Conservation (phyloP, 768 basidiomycete species). For the Boletus tylopilopsis region DNA sequence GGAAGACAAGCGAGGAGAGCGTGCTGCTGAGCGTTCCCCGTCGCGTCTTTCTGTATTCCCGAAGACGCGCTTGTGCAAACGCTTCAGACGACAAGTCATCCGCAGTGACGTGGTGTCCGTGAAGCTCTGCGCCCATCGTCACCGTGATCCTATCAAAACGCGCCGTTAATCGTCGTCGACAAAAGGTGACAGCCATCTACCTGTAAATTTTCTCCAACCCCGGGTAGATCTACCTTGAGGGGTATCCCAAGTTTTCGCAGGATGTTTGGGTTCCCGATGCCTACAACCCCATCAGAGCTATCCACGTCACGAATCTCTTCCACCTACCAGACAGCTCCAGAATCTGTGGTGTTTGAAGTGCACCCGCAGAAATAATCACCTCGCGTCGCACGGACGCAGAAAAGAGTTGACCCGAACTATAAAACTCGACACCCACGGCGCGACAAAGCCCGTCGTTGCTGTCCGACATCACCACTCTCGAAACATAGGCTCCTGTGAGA, state of each 20-base stretch:
- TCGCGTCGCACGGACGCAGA: conserved; percentile 15
- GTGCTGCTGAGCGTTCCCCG: conserved; percentile 14
- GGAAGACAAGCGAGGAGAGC: conserved; percentile 12
- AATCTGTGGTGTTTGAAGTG: conserved; percentile 34
- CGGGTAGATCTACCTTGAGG: conserved; percentile 31
- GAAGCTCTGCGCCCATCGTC: conserved; percentile 14
- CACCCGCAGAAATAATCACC: conserved; percentile 21
- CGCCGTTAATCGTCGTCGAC: conserved; percentile 10
- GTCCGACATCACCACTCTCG: conserved; percentile 20
- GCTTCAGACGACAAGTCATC: conserved; percentile 13
- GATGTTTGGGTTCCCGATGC: conserved; percentile 11
- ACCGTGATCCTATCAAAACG: conserved; percentile 13
- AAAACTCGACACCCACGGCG: conserved; percentile 23
- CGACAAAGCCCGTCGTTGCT: background rate
- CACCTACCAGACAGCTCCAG: conserved; percentile 30
- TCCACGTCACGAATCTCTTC: no score
- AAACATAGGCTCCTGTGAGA: conserved; percentile 22
- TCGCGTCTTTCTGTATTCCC: conserved; percentile 10
- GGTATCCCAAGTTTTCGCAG: conserved; percentile 18
- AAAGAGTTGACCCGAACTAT: conserved; percentile 13
- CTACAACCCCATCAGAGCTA: background rate
- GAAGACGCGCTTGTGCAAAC: conserved; percentile 6
- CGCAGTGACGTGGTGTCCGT: conserved; percentile 3
- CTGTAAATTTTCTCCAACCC: conserved; percentile 21
- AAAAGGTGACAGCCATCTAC: no score